Conservation (phyloP, 192 early-diverging fungal genomes). For the Gigaspora rosea region DNA sequence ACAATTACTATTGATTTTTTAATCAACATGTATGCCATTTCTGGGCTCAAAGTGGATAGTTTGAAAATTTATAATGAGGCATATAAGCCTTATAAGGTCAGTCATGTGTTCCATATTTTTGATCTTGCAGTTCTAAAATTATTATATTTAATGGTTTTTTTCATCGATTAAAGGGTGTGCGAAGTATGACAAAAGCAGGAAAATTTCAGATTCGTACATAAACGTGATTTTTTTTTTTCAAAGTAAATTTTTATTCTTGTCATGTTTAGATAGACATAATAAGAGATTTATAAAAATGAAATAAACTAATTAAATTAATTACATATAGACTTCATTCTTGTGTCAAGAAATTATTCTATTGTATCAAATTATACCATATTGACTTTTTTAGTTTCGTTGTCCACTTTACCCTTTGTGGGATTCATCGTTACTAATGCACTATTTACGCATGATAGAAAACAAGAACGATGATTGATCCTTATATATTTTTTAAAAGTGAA, state of each 20-base stretch:
- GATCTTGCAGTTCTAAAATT: neutral
- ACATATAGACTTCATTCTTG: too few relatives aligned
- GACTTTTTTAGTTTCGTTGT: too few relatives aligned
- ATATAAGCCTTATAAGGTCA: conserved; percentile 77
- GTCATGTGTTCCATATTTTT: neutral
- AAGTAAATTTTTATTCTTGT: too few relatives aligned
- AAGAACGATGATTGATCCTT: too few relatives aligned
- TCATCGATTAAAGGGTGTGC: conserved; percentile 45
- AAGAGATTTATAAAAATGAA: too few relatives aligned
- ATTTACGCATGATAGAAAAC: too few relatives aligned
- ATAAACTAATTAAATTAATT: too few relatives aligned
- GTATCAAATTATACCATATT: neutral
- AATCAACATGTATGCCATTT: conserved; percentile 68
- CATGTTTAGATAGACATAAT: too few relatives aligned
- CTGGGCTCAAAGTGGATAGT: conserved; percentile 73
- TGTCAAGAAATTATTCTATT: too few relatives aligned
- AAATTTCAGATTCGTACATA: conserved; percentile 63
- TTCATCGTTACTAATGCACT: too few relatives aligned
- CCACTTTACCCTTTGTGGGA: too few relatives aligned
- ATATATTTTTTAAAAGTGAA: too few relatives aligned
- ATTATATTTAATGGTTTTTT: neutral
- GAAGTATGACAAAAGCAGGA: conserved; percentile 62
- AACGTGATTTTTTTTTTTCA: conserved; percentile 3
- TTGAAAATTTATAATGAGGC: conserved; percentile 70
- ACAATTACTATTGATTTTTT: conserved; percentile 67